Evolutionary conservation across 345 rosid genomes (phyloP).

Genomic region (Camelina sativa): DNA sequence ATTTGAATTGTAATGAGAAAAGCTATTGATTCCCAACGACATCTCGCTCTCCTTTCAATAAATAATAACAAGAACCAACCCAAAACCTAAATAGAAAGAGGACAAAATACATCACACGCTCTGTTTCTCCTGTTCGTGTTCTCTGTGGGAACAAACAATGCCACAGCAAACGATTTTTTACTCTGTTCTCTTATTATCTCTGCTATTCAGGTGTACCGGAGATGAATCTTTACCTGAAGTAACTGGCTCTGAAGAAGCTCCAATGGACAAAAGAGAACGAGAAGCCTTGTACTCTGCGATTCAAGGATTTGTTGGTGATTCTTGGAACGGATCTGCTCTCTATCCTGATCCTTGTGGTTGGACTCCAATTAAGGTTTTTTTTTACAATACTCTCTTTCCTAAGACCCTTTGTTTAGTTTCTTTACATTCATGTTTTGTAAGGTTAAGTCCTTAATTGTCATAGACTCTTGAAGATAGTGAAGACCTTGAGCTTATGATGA

Average conservation of each 20-base stretch:
- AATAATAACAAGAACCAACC: conserved; percentile 40
- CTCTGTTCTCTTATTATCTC: conserved; percentile 40
- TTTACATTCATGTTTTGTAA: background rate
- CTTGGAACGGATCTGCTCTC: conserved; percentile 97
- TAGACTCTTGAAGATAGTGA: conserved; percentile 27
- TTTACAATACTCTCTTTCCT: conserved; percentile 13
- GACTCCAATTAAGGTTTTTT: conserved; percentile 88
- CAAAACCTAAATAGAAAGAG: conserved; percentile 27
- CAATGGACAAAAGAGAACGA: conserved; percentile 73
- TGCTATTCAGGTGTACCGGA: conserved; percentile 25
- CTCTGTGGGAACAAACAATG: conserved; percentile 33
- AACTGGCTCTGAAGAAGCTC: conserved; percentile 49
- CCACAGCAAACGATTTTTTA: conserved; percentile 30
- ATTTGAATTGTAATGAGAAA: conserved; percentile 42
- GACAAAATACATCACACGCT: conserved; percentile 44
- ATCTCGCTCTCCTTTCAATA: conserved; percentile 41
- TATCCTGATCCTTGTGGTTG: conserved; percentile 99
- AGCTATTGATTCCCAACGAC: conserved; percentile 40
- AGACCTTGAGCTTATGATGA: background rate
- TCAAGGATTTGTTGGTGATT: conserved; percentile 83
- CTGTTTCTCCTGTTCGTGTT: conserved; percentile 37
- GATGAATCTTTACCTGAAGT: conserved; percentile 43
- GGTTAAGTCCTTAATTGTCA: background rate
- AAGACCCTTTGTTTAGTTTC: background rate
- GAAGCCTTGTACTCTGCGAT: conserved; percentile 74